Percentiles rank a stretch among this genome's conserved stretches.
Evolutionary conservation across 2,329 filamentous ascomycete genomes (phyloP).

Genomic region (Sclerotinia minor): DNA sequence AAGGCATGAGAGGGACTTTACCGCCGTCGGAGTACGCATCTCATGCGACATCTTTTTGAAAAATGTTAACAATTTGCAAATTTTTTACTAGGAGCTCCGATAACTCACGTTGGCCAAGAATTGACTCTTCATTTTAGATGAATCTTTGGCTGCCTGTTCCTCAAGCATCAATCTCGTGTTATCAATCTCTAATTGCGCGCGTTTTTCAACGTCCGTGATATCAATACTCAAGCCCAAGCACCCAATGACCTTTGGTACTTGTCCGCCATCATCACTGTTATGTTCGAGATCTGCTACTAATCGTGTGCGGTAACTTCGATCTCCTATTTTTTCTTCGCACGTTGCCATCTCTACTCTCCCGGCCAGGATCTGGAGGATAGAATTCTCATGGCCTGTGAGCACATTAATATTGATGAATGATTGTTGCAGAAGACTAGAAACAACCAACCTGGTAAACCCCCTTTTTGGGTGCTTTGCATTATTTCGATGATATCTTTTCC

Average conservation of each 20-base stretch:
- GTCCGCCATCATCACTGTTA: conserved; percentile 28
- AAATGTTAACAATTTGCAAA: background rate
- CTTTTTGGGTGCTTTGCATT: conserved; percentile 24
- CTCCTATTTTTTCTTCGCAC: conserved; percentile 31
- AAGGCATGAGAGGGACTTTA: conserved; percentile 16
- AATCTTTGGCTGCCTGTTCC: conserved; percentile 36
- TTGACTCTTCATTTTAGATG: conserved; percentile 35
- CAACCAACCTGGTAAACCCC: conserved; percentile 23
- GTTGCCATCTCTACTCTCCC: conserved; percentile 32
- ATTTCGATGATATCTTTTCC: conserved; percentile 29
- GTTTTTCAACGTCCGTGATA: conserved; percentile 34
- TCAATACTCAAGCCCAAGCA: conserved; percentile 36
- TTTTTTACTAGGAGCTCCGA: background rate
- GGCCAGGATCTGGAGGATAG: conserved; percentile 29
- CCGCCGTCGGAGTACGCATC: conserved; percentile 36
- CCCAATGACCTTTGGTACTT: conserved; percentile 32
- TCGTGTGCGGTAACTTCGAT: conserved; percentile 31
- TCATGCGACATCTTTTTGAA: conserved; percentile 36
- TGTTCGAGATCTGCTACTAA: conserved; percentile 35
- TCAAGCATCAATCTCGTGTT: conserved; percentile 32
- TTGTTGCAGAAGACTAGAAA: background rate
- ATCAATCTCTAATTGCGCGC: conserved; percentile 32
- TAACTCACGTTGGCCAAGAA: conserved; percentile 36
- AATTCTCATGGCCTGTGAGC: conserved; percentile 29
- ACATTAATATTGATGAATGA: background rate